phyloP scores from a whole-genome alignment of 2,329 filamentous ascomycete species.

The Colletotrichum sp. region DNA sequence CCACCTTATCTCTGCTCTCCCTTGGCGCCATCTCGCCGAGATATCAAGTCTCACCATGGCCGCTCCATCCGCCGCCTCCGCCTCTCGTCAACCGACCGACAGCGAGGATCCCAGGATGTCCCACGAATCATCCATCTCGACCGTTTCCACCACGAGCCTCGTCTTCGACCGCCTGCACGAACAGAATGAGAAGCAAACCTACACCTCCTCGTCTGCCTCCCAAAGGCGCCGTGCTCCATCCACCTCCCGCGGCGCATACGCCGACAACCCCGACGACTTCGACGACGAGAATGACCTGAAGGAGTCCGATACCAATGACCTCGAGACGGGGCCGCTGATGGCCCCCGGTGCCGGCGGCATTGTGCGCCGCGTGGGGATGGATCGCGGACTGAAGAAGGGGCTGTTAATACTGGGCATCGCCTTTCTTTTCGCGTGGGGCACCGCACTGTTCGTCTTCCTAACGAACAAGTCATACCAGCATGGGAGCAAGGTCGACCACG shows the following conservation, averaged over 20 bases:
- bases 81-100: background rate
- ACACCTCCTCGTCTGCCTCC: conserved; percentile 23
- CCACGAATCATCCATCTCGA: conserved; percentile 66
- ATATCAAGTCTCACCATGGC: conserved; percentile 10
- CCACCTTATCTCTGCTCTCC: background rate
- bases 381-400: conserved; percentile 67
- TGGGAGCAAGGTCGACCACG: conserved; percentile 65
- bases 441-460: conserved; percentile 71
- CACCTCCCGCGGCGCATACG: conserved; percentile 28
- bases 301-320: conserved; percentile 45
- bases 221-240: conserved; percentile 6
- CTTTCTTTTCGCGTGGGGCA: conserved; percentile 70
- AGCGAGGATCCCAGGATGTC: conserved; percentile 41
- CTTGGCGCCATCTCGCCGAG: background rate
- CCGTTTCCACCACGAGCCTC: conserved; percentile 82
- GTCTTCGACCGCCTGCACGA: conserved; percentile 80
- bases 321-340: conserved; percentile 61
- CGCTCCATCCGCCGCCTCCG: background rate
- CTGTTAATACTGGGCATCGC: conserved; percentile 66
- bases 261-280: conserved; percentile 47
- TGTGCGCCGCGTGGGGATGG: conserved; percentile 59
- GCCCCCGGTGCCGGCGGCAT: conserved; percentile 36
- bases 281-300: conserved; percentile 37
- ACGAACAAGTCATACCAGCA: conserved; percentile 69
- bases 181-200: conserved; percentile 41